Conservation (phyloP, 78 protist genomes). For the Monosiga brevicollis region DNA sequence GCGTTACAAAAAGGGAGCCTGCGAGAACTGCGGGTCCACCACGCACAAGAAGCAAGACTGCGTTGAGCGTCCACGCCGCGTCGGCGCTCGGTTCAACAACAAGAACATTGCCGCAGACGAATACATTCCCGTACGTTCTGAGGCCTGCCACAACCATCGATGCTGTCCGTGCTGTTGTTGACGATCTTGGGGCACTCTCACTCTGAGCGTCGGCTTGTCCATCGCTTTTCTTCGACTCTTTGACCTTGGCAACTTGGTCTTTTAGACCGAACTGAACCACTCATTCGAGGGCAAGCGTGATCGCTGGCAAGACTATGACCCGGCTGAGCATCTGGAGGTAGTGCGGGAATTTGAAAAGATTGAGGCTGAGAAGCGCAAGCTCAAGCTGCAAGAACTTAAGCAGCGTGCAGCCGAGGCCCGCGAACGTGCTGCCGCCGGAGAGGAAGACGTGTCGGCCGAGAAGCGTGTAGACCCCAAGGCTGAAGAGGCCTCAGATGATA, state of each 20-base stretch:
- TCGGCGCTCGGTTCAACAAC: slow-evolving; percentile 71
- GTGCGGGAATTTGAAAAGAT: slow-evolving; percentile 2
- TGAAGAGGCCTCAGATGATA: neutral
- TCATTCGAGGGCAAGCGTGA: slow-evolving; percentile 80
- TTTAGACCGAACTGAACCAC: no score
- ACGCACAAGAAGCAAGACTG: slow-evolving; percentile 79
- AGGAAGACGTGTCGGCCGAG: slow-evolving; percentile 25
- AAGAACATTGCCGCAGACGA: slow-evolving; percentile 72
- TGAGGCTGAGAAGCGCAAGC: neutral
- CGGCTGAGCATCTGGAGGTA: slow-evolving; percentile 22
- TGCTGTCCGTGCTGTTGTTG: no score
- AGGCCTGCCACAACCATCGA: no score
- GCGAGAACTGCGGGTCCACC: slow-evolving; percentile 95
- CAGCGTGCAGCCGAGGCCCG: neutral
- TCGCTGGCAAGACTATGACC: slow-evolving; percentile 82
- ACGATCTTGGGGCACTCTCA: no score
- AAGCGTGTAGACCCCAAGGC: slow-evolving; percentile 11
- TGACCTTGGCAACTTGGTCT: no score
- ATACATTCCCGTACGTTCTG: neutral
- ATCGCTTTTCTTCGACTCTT: no score
- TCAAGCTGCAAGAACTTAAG: neutral
- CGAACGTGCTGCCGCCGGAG: slow-evolving; percentile 6
- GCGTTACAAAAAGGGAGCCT: slow-evolving; percentile 91
- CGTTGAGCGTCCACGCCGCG: slow-evolving; percentile 80
- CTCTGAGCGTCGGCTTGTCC: no score